Percentiles rank a stretch among this genome's conserved stretches.
These are phyloP conservation scores for Rhododendron vialii DNA, from an alignment of 148 eudicot genomes.

Conservation along the genomic window DNA sequence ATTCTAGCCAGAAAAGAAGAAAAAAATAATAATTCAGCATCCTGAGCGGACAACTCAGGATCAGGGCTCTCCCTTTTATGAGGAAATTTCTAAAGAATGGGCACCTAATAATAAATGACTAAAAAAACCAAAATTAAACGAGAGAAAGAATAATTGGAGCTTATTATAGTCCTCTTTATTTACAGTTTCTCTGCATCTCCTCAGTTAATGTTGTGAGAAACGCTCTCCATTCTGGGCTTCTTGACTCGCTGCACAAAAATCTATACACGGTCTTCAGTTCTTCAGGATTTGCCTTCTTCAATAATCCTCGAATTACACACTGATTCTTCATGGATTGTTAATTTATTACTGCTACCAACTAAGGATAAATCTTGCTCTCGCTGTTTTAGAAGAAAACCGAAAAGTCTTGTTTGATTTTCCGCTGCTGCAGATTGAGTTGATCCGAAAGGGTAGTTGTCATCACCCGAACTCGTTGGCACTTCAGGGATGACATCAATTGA, in stretches of 20 bases:
- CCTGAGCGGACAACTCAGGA: not conserved
- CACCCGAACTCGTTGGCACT: not conserved
- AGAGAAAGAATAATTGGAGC: not conserved
- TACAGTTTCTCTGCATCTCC: conserved; percentile 28
- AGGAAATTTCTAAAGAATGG: not conserved
- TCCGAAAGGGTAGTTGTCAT: conserved; percentile 1
- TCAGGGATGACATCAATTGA: not conserved
- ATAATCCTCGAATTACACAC: conserved; percentile 18
- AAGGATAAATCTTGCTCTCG: not conserved
- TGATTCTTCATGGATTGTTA: conserved; percentile 16
- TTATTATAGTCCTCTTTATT: not conserved
- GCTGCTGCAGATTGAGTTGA: conserved; percentile 13
- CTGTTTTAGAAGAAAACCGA: conserved; percentile 4
- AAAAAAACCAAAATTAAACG: not conserved
- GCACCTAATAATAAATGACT: not conserved
- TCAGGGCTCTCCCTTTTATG: not conserved
- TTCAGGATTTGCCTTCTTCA: conserved; percentile 34
- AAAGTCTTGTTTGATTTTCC: not conserved
- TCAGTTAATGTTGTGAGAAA: conserved; percentile 28
- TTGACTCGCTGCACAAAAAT: conserved; percentile 28
- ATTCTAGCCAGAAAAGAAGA: not conserved
- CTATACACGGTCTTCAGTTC: conserved; percentile 31
- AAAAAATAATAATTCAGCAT: not conserved
- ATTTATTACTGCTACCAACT: not conserved
- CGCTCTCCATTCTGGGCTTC: conserved; percentile 29